phyloP scores from a whole-genome alignment of 257 asterid genomes.

The Ajuga chamaepitys region DNA sequence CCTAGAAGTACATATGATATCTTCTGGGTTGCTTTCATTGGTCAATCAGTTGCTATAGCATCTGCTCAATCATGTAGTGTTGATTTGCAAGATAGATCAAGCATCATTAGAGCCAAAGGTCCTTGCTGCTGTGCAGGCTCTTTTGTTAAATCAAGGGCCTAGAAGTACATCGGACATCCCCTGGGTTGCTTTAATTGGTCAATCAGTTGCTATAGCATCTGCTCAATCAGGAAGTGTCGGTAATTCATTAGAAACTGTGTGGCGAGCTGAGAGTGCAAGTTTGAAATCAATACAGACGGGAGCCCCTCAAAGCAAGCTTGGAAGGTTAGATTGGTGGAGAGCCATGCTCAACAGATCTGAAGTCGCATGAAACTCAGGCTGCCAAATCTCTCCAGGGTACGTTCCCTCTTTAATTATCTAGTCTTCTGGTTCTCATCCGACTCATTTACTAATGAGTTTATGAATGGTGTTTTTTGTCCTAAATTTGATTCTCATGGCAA shows the following conservation, averaged over 20 bases:
- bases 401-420: slow-evolving; percentile 15
- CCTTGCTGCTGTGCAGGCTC: too few relatives aligned
- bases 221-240: slow-evolving; percentile 77
- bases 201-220: slow-evolving; percentile 88
- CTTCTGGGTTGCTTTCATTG: too few relatives aligned
- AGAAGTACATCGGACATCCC: slow-evolving; percentile 88
- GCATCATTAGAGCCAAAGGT: too few relatives aligned
- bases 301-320: slow-evolving; percentile 93
- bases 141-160: slow-evolving; percentile 85
- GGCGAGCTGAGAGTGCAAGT: slow-evolving; percentile 93
- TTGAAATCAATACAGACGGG: slow-evolving; percentile 75
- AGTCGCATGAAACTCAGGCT: slow-evolving; percentile 85
- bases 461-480: too few relatives aligned
- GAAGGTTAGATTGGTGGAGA: slow-evolving; percentile 90
- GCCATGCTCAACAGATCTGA: slow-evolving; percentile 86
- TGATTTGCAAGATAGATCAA: too few relatives aligned
- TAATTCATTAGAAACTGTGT: slow-evolving; percentile 87
- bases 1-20: too few relatives aligned
- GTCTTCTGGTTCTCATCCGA: background rate
- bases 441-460: too few relatives aligned
- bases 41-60: too few relatives aligned
- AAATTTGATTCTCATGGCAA: too few relatives aligned
- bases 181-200: slow-evolving; percentile 99
- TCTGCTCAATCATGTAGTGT: too few relatives aligned
- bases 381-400: slow-evolving; percentile 92